These are phyloP conservation scores for Rhynchosporium secalis DNA, from an alignment of 2,329 filamentous ascomycete genomes.

Conservation along the genomic window DNA sequence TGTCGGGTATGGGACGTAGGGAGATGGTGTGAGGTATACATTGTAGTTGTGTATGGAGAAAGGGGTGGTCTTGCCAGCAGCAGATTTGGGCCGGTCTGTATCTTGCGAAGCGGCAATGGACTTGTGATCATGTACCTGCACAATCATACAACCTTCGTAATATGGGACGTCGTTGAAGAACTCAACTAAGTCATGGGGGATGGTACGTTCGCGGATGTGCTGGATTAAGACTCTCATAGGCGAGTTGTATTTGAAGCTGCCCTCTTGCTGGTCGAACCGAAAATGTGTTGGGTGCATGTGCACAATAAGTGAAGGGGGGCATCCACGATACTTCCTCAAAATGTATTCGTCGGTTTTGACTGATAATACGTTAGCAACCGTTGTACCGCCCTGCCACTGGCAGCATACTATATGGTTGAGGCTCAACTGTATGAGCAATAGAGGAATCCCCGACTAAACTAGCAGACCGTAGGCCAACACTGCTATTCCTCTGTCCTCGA, in stretches of 20 bases:
- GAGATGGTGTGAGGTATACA: conserved; percentile 84
- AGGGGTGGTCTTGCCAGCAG: conserved; percentile 62
- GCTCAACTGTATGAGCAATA: conserved; percentile 44
- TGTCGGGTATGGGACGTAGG: conserved; percentile 75
- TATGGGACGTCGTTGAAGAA: conserved; percentile 77
- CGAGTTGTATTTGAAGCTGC: conserved; percentile 87
- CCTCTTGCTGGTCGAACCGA: conserved; percentile 89
- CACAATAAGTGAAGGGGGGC: conserved; percentile 78
- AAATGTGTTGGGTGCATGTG: conserved; percentile 87
- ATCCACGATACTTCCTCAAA: conserved; percentile 73
- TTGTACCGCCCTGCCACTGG: conserved; percentile 25
- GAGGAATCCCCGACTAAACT: conserved; percentile 49
- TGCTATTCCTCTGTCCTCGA: conserved; percentile 51
- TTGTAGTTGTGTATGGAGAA: conserved; percentile 94
- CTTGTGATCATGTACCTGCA: conserved; percentile 89
- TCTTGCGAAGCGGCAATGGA: conserved; percentile 62
- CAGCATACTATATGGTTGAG: conserved; percentile 54
- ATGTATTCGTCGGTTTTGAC: conserved; percentile 77
- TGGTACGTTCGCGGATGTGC: conserved; percentile 71
- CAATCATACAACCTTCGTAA: conserved; percentile 93
- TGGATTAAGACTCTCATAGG: conserved; percentile 81
- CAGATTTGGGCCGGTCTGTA: conserved; percentile 52
- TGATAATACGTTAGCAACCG: conserved; percentile 41
- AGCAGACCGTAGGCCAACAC: conserved; percentile 51
- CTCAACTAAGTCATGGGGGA: conserved; percentile 86